Evolutionary conservation across 139 green algal species (phyloP).

Genomic region (Chlamydomonas eustigma): DNA sequence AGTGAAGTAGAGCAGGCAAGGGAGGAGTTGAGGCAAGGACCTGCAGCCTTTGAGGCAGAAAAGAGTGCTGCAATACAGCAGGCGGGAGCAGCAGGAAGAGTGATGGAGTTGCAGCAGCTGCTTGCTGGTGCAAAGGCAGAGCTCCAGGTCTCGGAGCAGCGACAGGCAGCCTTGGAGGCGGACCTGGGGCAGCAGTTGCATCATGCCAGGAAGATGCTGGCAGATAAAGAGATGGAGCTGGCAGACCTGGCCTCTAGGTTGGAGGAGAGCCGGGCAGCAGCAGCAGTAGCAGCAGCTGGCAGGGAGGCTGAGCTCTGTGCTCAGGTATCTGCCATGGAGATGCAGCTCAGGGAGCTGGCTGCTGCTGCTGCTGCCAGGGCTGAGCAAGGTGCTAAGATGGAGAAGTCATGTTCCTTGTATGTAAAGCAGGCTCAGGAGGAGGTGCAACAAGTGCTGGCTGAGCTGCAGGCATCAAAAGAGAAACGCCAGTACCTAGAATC

Average conservation of each 20-base stretch:
- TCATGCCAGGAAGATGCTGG: background rate
- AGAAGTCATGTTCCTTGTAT: no score
- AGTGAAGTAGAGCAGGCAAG: background rate
- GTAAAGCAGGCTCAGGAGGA: no score
- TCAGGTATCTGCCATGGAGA: background rate
- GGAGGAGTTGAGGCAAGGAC: no score
- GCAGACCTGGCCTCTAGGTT: background rate
- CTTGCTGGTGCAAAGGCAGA: background rate
- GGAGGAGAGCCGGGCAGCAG: background rate
- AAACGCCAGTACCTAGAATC: background rate
- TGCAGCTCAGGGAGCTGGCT: background rate
- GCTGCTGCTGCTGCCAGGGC: background rate
- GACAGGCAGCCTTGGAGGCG: background rate
- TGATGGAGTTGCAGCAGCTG: background rate
- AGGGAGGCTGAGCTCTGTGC: conserved; percentile 3
- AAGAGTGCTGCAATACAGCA: conserved; percentile 4
- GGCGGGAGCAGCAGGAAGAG: background rate
- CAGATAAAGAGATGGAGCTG: background rate
- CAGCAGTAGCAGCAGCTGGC: background rate
- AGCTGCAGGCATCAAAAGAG: background rate
- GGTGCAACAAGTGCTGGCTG: background rate
- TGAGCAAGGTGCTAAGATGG: background rate
- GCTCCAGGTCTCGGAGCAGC: background rate
- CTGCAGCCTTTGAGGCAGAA: conserved; percentile 6
- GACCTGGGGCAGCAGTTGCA: conserved; percentile 7